These are phyloP conservation scores for Apiospora malaysiana DNA, from an alignment of 2,329 filamentous ascomycete species.

Conservation along the genomic window DNA sequence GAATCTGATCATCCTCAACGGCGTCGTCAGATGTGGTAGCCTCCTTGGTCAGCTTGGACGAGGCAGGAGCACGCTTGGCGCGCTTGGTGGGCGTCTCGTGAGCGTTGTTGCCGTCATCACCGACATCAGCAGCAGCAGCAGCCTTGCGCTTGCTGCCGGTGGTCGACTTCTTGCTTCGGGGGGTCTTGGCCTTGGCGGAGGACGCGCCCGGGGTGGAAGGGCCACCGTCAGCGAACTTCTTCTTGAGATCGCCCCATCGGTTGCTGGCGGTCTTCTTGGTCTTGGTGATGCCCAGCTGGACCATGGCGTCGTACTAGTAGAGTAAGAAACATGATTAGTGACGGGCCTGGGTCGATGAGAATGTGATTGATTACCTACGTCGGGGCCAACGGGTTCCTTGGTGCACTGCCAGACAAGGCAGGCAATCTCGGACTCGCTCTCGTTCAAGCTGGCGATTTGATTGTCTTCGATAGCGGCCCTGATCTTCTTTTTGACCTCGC, in stretches of 20 bases:
- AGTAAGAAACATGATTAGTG: not conserved
- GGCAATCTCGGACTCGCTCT: not conserved
- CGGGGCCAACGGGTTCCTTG: no score
- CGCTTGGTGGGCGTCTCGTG: slow-evolving; percentile 1
- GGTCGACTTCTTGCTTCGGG: not conserved
- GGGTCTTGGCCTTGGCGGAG: not conserved
- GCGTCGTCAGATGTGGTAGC: not conserved
- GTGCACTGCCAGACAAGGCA: not conserved
- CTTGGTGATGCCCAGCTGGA: not conserved
- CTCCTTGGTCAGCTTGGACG: not conserved
- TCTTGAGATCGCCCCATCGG: not conserved
- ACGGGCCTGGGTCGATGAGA: not conserved
- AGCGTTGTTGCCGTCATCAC: not conserved
- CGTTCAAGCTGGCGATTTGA: not conserved
- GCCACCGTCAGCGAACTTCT: not conserved
- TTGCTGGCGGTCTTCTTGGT: not conserved
- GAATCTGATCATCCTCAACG: not conserved
- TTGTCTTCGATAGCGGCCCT: no score
- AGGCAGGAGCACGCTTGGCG: not conserved
- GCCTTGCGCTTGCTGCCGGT: slow-evolving; percentile 7
- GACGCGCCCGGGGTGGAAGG: not conserved
- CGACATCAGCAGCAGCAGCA: not conserved
- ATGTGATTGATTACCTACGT: no score
- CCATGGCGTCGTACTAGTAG: not conserved
- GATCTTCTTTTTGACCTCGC: not conserved